phyloP scores from a whole-genome alignment of 805 yeast species.

The Candida ovalis region DNA sequence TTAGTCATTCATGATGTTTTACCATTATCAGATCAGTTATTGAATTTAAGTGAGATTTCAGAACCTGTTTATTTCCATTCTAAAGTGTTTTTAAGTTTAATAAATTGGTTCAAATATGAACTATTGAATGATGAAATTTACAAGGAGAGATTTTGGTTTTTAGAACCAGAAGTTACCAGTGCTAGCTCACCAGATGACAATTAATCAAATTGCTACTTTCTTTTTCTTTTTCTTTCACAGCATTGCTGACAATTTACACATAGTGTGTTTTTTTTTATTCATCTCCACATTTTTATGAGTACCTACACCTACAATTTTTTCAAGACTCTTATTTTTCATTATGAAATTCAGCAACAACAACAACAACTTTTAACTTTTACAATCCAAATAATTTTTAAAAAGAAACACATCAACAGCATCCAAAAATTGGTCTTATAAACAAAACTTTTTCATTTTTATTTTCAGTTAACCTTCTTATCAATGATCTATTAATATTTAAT shows the following conservation, averaged over 20 bases:
- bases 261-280: not conserved
- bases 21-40: conserved; percentile 39
- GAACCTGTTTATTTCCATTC: conserved; percentile 50
- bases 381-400: no score
- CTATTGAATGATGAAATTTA: conserved; percentile 26
- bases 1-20: conserved; percentile 26
- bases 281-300: no score
- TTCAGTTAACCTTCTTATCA: not conserved
- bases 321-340: no score
- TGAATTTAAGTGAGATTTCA: conserved; percentile 30
- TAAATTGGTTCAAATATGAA: conserved; percentile 42
- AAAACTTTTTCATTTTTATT: not conserved
- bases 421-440: no score
- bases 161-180: conserved; percentile 7
- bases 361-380: no score
- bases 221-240: not conserved
- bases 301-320: no score
- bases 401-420: no score
- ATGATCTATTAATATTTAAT: not conserved
- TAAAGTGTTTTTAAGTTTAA: conserved; percentile 43
- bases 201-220: not conserved
- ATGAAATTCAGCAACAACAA: no score
- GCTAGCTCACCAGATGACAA: not conserved
- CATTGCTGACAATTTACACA: no score
- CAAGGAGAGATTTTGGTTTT: conserved; percentile 26